Conservation (phyloP, 768 basidiomycete species). For the Psilocybe subaeruginosa region DNA sequence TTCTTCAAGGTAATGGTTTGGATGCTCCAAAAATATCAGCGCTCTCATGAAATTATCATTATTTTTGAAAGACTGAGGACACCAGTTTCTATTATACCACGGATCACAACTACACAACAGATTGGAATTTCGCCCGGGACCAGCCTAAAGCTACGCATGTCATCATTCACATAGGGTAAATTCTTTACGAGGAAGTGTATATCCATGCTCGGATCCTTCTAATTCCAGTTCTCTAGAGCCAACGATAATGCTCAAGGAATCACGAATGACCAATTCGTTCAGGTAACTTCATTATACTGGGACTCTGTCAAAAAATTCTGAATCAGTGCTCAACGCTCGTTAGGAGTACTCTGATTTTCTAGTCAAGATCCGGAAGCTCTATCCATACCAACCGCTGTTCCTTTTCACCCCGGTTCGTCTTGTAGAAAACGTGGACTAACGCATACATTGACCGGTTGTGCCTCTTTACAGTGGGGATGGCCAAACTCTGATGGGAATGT, state of each 20-base stretch:
- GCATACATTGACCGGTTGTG: background rate
- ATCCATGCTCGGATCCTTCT: background rate
- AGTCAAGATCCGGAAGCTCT: slow-evolving; percentile 44
- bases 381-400: slow-evolving; percentile 49
- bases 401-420: slow-evolving; percentile 46
- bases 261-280: slow-evolving; percentile 41
- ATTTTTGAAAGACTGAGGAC: slow-evolving; percentile 50
- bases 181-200: background rate
- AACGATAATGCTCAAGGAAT: slow-evolving; percentile 59
- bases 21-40: slow-evolving; percentile 6
- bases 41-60: background rate
- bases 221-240: slow-evolving; percentile 34
- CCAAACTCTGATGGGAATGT: slow-evolving; percentile 48
- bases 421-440: background rate
- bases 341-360: slow-evolving; percentile 54
- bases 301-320: background rate
- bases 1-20: slow-evolving; percentile 43
- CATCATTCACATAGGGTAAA: slow-evolving; percentile 57
- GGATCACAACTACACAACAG: slow-evolving; percentile 63
- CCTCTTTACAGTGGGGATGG: slow-evolving; percentile 53
- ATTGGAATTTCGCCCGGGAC: slow-evolving; percentile 56
- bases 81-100: slow-evolving; percentile 53
- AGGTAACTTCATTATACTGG: slow-evolving; percentile 26
- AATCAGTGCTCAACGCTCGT: background rate
- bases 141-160: slow-evolving; percentile 49